These are phyloP conservation scores for Rhipidocladum racemiflorum DNA, from an alignment of 176 grass and related monocot species.

Conservation along the genomic window DNA sequence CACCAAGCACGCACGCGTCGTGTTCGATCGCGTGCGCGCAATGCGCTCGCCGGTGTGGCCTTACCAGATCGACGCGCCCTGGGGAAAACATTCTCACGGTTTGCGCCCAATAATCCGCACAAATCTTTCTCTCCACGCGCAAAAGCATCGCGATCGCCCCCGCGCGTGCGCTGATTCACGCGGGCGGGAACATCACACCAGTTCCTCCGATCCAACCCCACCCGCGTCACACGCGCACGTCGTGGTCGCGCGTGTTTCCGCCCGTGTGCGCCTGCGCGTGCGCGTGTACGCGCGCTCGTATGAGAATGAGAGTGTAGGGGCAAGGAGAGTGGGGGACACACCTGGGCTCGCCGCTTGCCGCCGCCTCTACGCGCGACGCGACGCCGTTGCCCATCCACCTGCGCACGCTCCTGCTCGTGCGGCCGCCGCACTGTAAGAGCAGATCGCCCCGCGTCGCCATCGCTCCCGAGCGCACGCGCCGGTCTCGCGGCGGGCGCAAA, in stretches of 20 bases:
- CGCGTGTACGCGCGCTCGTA: background rate
- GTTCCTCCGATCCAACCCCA: slow-evolving; percentile 2
- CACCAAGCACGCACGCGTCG: background rate
- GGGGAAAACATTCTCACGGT: background rate
- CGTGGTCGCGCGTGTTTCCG: too few relatives aligned
- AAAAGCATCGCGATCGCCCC: background rate
- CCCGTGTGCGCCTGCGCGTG: too few relatives aligned
- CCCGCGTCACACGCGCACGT: background rate
- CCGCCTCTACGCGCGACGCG: too few relatives aligned
- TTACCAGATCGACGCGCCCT: background rate
- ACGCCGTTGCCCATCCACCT: background rate
- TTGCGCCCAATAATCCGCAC: background rate
- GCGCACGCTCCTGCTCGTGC: background rate
- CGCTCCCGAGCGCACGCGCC: background rate
- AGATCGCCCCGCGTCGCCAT: background rate
- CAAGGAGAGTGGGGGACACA: background rate
- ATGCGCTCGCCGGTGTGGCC: background rate
- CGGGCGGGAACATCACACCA: background rate
- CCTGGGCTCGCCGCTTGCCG: slow-evolving; percentile 5
- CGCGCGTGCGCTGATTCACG: too few relatives aligned
- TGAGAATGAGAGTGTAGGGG: background rate
- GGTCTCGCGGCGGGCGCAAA: too few relatives aligned
- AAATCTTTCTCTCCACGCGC: background rate
- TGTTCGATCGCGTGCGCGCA: background rate
- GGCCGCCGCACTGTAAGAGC: background rate